Conservation (phyloP, 306 rosid genomes). For the Hippophae rhamnoides region DNA sequence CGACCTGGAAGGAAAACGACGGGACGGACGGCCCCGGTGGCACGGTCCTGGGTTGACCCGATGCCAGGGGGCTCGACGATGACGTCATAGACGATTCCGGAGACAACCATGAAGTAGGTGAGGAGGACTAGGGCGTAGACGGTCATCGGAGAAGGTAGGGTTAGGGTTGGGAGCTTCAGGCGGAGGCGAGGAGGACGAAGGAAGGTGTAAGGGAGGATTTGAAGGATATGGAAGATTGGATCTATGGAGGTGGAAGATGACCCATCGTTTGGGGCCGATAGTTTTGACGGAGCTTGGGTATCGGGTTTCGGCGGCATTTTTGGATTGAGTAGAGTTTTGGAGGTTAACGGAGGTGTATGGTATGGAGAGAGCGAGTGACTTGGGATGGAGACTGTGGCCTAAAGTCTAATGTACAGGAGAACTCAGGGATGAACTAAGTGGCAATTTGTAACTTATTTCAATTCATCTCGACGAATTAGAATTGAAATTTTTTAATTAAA, state of each 20-base stretch:
- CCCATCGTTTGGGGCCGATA: slow-evolving; percentile 6
- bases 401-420: no score
- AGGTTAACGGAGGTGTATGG: not conserved
- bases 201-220: slow-evolving; percentile 51
- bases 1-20: slow-evolving; percentile 80
- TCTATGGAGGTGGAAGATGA: slow-evolving; percentile 22
- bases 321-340: not conserved
- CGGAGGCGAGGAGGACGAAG: slow-evolving; percentile 49
- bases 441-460: no score
- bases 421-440: no score
- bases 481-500: no score
- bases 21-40: slow-evolving; percentile 78
- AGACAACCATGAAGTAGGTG: slow-evolving; percentile 93
- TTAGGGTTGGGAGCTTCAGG: slow-evolving; percentile 29
- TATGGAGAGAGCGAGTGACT: no score
- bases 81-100: slow-evolving; percentile 88
- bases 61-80: slow-evolving; percentile 96
- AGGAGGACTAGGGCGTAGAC: slow-evolving; percentile 69
- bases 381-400: no score
- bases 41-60: slow-evolving; percentile 75
- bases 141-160: slow-evolving; percentile 48
- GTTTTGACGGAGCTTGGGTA: slow-evolving; percentile 11
- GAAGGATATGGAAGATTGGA: slow-evolving; percentile 33
- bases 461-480: no score
- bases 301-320: slow-evolving; percentile 42